phyloP scores from a whole-genome alignment of 2,329 filamentous ascomycete genomes.

The Colletotrichum lupini region DNA sequence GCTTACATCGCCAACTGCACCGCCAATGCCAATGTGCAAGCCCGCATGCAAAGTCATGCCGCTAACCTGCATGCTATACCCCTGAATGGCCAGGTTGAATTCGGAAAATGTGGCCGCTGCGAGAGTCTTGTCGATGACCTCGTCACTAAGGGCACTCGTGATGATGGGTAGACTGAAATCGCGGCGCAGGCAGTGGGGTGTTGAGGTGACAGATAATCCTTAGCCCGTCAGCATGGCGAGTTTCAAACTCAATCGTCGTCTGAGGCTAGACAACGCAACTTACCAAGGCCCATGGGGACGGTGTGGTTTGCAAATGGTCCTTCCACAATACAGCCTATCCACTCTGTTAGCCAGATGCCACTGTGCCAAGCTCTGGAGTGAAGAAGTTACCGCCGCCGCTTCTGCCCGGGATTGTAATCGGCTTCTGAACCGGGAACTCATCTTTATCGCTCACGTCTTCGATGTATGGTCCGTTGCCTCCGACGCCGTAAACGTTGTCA shows the following conservation, averaged over 20 bases:
- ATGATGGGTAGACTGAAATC: conserved; percentile 14
- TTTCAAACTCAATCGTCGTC: background rate
- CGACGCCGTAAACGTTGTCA: background rate
- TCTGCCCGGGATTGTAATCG: background rate
- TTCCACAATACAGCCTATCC: background rate
- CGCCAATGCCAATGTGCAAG: background rate
- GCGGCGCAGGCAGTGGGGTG: conserved; percentile 12
- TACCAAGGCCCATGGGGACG: background rate
- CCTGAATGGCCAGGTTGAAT: background rate
- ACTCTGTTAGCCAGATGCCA: background rate
- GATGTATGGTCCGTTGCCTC: background rate
- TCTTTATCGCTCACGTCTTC: background rate
- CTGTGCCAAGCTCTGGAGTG: background rate
- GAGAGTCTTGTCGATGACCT: background rate
- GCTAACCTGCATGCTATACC: background rate
- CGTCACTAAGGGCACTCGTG: background rate
- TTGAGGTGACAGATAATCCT: background rate
- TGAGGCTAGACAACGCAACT: background rate
- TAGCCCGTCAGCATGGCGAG: background rate
- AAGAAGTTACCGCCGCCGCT: background rate
- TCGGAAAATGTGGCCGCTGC: background rate
- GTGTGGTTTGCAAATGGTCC: background rate
- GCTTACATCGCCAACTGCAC: background rate
- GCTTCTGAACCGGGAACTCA: background rate
- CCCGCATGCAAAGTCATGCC: background rate